phyloP scores from a whole-genome alignment of 75 land plant species.

The Pinus albicaulis region DNA sequence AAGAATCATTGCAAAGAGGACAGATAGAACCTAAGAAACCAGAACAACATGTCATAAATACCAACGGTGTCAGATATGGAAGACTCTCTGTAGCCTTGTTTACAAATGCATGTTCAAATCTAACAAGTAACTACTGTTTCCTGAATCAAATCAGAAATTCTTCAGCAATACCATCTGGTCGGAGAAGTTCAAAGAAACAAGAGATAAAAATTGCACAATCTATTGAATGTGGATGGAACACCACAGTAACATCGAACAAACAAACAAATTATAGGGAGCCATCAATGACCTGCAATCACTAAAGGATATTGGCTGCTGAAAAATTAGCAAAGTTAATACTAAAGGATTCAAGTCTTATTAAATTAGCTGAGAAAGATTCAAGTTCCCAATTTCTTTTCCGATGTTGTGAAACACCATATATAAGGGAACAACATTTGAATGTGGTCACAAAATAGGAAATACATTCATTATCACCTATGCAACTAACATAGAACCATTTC shows the following conservation, averaged over 20 bases:
- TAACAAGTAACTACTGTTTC: background rate
- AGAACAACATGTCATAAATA: background rate
- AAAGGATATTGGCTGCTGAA: background rate
- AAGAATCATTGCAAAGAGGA: constrained; percentile 65
- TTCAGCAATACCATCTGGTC: background rate
- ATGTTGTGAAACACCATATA: background rate
- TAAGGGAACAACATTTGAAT: background rate
- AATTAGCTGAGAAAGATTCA: background rate
- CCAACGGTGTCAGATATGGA: background rate
- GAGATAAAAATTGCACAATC: background rate
- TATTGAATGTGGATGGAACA: background rate
- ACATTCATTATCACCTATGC: background rate
- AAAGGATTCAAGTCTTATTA: background rate
- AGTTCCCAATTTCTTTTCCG: background rate
- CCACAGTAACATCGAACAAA: no score
- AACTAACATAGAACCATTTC: background rate
- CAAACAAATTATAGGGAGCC: no score
- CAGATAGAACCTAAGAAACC: constrained; percentile 52
- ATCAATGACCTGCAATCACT: background rate
- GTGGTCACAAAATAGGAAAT: background rate
- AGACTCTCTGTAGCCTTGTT: background rate
- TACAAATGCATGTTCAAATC: background rate
- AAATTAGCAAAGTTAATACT: background rate
- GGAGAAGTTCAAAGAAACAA: background rate
- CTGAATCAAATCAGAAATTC: background rate